Conservation (phyloP, 306 rosid genomes). For the Quercus alba region DNA sequence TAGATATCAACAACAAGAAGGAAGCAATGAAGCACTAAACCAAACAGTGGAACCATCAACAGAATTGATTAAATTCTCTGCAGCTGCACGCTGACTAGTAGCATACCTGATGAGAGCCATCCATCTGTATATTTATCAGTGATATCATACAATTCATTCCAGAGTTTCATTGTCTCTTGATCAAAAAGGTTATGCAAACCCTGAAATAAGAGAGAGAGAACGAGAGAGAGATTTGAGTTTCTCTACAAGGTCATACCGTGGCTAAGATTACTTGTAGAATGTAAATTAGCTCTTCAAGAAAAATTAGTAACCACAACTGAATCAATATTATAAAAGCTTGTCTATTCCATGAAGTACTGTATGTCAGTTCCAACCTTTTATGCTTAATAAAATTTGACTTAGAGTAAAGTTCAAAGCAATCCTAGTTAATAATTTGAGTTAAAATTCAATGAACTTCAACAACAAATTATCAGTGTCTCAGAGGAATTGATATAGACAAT, state of each 20-base stretch:
- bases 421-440: background rate
- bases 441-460: background rate
- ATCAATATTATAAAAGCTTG: background rate
- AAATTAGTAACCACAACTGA: too few relatives aligned
- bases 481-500: background rate
- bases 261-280: conserved; percentile 7
- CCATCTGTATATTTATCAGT: conserved; percentile 85
- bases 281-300: background rate
- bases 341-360: background rate
- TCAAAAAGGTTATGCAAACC: conserved; percentile 68
- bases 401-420: background rate
- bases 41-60: background rate
- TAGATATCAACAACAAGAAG: background rate
- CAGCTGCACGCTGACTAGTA: background rate
- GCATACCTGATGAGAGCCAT: conserved; percentile 89
- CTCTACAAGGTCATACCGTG: conserved; percentile 4
- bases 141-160: conserved; percentile 71
- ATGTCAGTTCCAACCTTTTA: background rate
- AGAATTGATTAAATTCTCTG: background rate
- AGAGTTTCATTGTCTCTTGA: conserved; percentile 45
- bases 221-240: conserved; percentile 17
- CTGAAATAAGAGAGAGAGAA: conserved; percentile 37
- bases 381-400: background rate
- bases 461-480: background rate
- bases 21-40: background rate